phyloP scores from a whole-genome alignment of 2,329 filamentous ascomycete species.

The Calycina marina region DNA sequence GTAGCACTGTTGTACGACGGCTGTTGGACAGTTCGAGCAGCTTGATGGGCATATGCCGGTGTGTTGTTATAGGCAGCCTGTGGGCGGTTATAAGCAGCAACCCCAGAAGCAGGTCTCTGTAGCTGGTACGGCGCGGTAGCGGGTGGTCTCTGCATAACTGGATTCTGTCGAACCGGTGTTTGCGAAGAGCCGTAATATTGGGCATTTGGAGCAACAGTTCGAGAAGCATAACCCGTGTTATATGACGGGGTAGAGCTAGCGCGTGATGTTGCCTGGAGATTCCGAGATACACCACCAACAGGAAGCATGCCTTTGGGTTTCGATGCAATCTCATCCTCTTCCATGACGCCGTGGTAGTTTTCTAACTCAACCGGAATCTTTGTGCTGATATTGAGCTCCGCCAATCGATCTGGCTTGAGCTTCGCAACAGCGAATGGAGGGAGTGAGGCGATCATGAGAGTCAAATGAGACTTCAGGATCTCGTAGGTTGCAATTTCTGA shows the following conservation, averaged over 20 bases:
- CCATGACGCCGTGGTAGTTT: constrained; percentile 36
- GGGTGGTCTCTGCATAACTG: constrained; percentile 16
- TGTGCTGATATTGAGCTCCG: constrained; percentile 36
- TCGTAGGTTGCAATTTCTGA: constrained; percentile 37
- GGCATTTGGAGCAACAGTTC: constrained; percentile 5
- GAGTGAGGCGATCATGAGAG: constrained; percentile 34
- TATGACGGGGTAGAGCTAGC: constrained; percentile 17
- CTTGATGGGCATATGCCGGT: constrained; percentile 19
- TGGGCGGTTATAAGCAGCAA: constrained; percentile 17
- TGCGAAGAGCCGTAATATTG: constrained; percentile 8
- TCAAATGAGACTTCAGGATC: constrained; percentile 35
- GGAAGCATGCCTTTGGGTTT: constrained; percentile 17
- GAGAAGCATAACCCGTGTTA: constrained; percentile 22
- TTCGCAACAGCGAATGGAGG: constrained; percentile 43
- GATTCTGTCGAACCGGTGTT: constrained; percentile 19
- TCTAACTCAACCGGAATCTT: constrained; percentile 33
- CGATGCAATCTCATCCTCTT: constrained; percentile 31
- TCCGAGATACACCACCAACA: constrained; percentile 9
- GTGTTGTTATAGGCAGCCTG: constrained; percentile 16
- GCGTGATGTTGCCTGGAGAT: constrained; percentile 14
- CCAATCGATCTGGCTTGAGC: constrained; percentile 37
- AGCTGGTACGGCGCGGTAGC: constrained; percentile 15
- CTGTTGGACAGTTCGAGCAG: constrained; percentile 16
- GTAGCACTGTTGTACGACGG: constrained; percentile 4
- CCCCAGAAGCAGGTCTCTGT: constrained; percentile 15